These are phyloP conservation scores for Saccharomycopsis amapae DNA, from an alignment of 805 yeast genomes.

Conservation along the genomic window DNA sequence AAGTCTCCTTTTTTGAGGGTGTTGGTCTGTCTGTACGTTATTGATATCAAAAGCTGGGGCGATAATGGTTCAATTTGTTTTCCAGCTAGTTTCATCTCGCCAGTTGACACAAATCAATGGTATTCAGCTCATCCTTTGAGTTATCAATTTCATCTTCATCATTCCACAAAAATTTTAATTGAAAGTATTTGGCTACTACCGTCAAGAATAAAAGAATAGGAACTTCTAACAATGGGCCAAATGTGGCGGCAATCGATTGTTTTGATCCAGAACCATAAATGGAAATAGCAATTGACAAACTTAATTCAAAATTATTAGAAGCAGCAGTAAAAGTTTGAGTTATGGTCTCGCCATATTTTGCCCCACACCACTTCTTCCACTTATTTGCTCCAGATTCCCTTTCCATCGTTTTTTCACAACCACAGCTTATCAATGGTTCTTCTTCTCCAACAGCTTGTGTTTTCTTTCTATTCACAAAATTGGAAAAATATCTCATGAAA, in stretches of 20 bases:
- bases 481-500: conserved; percentile 29
- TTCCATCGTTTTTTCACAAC: conserved; percentile 32
- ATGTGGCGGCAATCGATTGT: conserved; percentile 51
- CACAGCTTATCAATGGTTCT: conserved; percentile 28
- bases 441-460: conserved; percentile 16
- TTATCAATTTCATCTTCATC: conserved; percentile 10
- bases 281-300: conserved; percentile 47
- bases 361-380: conserved; percentile 31
- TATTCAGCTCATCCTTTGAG: no score
- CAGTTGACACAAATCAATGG: no score
- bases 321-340: conserved; percentile 54
- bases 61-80: no score
- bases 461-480: background rate
- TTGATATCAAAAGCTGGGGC: no score
- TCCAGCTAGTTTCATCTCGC: no score
- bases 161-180: conserved; percentile 12
- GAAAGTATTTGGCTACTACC: conserved; percentile 33
- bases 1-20: no score
- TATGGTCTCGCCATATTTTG: conserved; percentile 35
- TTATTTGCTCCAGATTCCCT: conserved; percentile 21
- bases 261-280: conserved; percentile 45
- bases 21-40: no score
- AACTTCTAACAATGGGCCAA: conserved; percentile 54
- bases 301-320: conserved; percentile 50
- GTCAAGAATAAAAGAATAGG: conserved; percentile 40